Evolutionary conservation across 2,329 filamentous ascomycete genomes (phyloP).

Genomic region (Fusarium coffeatum): DNA sequence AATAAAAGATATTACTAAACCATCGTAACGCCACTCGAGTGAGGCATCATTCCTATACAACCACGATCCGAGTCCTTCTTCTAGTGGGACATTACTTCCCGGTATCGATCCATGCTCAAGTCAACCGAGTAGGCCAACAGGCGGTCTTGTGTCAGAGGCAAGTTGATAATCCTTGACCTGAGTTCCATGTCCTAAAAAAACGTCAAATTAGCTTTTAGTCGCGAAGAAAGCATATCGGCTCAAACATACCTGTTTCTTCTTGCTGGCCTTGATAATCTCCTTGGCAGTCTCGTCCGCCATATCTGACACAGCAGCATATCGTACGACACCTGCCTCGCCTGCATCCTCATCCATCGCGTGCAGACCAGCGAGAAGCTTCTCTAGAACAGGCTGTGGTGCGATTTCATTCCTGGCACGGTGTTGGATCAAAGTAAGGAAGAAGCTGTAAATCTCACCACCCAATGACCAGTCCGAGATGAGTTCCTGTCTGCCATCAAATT

Average conservation of each 20-base stretch:
- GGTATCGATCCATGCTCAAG: conserved; percentile 76
- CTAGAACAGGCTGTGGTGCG: conserved; percentile 60
- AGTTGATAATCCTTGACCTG: conserved; percentile 60
- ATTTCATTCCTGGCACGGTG: conserved; percentile 55
- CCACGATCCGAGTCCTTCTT: conserved; percentile 8
- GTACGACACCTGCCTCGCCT: conserved; percentile 62
- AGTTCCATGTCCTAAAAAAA: conserved; percentile 52
- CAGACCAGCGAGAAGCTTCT: conserved; percentile 67
- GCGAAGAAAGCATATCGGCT: not conserved
- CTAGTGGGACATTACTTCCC: conserved; percentile 67
- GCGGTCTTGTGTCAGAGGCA: conserved; percentile 79
- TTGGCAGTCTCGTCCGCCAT: conserved; percentile 81
- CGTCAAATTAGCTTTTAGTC: conserved; percentile 33
- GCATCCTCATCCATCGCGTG: conserved; percentile 64
- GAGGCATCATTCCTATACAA: conserved; percentile 20
- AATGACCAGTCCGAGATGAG: conserved; percentile 78
- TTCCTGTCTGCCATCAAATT: conserved; percentile 73
- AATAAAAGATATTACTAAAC: conserved; percentile 28
- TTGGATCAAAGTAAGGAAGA: conserved; percentile 67
- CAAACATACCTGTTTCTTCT: conserved; percentile 67
- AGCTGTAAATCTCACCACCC: conserved; percentile 82
- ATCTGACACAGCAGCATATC: conserved; percentile 78
- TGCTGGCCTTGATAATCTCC: conserved; percentile 67
- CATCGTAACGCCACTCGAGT: conserved; percentile 32
- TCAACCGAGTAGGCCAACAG: conserved; percentile 77